Evolutionary conservation across 345 rosid genomes (phyloP).

Genomic region (Citrus australasica): DNA sequence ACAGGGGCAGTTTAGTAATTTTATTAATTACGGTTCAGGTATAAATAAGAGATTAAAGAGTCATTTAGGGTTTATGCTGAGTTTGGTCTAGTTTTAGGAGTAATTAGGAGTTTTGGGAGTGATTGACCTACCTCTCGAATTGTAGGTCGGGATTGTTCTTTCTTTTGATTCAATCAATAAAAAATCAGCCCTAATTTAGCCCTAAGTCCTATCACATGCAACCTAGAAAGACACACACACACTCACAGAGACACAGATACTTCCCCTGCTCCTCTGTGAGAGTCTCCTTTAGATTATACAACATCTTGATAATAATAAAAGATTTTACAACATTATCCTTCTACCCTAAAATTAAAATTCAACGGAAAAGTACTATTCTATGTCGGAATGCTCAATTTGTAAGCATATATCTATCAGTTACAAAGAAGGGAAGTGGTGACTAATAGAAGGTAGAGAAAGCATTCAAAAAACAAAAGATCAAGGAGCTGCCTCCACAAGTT

Average conservation of each 20-base stretch:
- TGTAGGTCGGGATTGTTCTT: too few relatives aligned
- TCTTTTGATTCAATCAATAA: too few relatives aligned
- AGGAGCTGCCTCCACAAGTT: neutral
- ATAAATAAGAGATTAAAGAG: too few relatives aligned
- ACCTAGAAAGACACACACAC: neutral
- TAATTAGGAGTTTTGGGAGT: too few relatives aligned
- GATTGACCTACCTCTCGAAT: too few relatives aligned
- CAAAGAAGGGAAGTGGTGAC: neutral
- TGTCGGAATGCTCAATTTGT: neutral
- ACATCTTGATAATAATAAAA: neutral
- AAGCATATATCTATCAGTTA: neutral
- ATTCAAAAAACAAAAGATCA: neutral
- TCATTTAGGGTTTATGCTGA: too few relatives aligned
- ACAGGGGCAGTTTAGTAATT: too few relatives aligned
- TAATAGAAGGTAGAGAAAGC: neutral
- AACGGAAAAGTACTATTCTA: neutral
- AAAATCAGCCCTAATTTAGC: too few relatives aligned
- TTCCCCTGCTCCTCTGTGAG: neutral
- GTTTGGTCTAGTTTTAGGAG: too few relatives aligned
- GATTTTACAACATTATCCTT: neutral
- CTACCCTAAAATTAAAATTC: neutral
- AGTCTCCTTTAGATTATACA: neutral
- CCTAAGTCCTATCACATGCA: neutral
- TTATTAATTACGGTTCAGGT: too few relatives aligned
- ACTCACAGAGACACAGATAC: too few relatives aligned